Evolutionary conservation across 2,329 filamentous ascomycete genomes (phyloP).

Genomic region (Microdochium bolleyi): DNA sequence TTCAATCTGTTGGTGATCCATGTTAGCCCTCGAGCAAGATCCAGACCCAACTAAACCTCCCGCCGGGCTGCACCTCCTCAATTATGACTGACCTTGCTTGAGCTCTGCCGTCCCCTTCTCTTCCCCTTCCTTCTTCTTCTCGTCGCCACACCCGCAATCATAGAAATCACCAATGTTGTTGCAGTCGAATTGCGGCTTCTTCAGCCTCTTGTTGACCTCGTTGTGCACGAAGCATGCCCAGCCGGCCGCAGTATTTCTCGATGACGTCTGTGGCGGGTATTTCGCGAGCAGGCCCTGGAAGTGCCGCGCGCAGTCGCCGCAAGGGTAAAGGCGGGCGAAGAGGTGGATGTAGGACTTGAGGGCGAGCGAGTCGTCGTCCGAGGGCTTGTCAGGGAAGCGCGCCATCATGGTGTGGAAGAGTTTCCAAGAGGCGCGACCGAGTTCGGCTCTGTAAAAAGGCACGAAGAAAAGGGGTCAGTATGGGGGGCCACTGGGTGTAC

Average conservation of each 20-base stretch:
- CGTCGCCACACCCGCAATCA: conserved; percentile 65
- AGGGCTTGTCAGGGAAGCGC: conserved; percentile 59
- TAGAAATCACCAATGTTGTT: conserved; percentile 63
- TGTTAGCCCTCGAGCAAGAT: no score
- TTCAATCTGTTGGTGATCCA: no score
- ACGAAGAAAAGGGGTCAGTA: neutral
- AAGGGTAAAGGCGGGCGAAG: conserved; percentile 62
- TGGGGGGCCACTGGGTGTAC: neutral
- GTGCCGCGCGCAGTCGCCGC: conserved; percentile 61
- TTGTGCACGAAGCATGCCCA: conserved; percentile 66
- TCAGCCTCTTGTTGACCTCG: conserved; percentile 54
- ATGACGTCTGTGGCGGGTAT: conserved; percentile 58
- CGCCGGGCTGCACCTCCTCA: no score
- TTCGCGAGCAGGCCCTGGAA: conserved; percentile 54
- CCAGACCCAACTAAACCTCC: no score
- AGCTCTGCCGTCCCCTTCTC: conserved; percentile 18
- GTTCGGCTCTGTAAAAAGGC: conserved; percentile 51
- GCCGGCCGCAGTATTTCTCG: conserved; percentile 54
- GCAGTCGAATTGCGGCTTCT: conserved; percentile 58
- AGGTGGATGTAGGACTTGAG: conserved; percentile 58
- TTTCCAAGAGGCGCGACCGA: conserved; percentile 62
- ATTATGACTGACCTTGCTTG: conserved; percentile 11
- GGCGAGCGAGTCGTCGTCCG: conserved; percentile 51
- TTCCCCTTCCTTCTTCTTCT: conserved; percentile 30
- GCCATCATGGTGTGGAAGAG: conserved; percentile 65